These are phyloP conservation scores for Oryza punctata DNA, from an alignment of 176 grass and related monocot genomes.

Conservation along the genomic window DNA sequence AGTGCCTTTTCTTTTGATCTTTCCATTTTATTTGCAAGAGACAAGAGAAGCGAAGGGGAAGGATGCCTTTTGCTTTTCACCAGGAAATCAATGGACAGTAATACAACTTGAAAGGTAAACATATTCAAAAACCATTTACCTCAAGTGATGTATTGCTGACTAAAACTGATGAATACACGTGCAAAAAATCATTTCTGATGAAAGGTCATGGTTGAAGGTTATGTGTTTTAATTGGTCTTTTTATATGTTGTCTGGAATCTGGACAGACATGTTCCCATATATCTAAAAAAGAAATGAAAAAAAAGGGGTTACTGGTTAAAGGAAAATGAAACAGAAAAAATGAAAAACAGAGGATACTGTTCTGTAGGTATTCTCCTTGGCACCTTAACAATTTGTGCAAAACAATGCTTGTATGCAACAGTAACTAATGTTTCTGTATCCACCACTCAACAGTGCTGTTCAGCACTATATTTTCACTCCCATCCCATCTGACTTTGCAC, in stretches of 20 bases:
- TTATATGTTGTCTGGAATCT: background rate
- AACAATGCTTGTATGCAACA: background rate
- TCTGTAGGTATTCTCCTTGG: background rate
- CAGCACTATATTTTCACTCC: background rate
- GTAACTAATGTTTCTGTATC: conserved; percentile 1
- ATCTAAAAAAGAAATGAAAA: background rate
- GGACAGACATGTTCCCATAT: background rate
- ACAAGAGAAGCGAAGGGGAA: conserved; percentile 65
- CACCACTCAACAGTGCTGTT: background rate
- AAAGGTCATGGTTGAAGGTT: conserved; percentile 1
- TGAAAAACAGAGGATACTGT: background rate
- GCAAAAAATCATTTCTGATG: conserved; percentile 20
- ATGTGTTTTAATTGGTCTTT: background rate
- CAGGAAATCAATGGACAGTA: conserved; percentile 55
- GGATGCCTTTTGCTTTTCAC: conserved; percentile 60
- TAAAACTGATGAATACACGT: conserved; percentile 17
- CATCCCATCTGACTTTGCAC: background rate
- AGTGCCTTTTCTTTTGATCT: conserved; percentile 87
- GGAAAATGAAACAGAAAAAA: background rate
- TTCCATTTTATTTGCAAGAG: conserved; percentile 99
- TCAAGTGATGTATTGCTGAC: conserved; percentile 38
- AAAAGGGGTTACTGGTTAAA: background rate
- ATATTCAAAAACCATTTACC: conserved; percentile 36
- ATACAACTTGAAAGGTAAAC: conserved; percentile 60
- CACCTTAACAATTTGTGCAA: background rate